Conservation (phyloP, 352 stramenopile genomes). For the Pythium coloratum region DNA sequence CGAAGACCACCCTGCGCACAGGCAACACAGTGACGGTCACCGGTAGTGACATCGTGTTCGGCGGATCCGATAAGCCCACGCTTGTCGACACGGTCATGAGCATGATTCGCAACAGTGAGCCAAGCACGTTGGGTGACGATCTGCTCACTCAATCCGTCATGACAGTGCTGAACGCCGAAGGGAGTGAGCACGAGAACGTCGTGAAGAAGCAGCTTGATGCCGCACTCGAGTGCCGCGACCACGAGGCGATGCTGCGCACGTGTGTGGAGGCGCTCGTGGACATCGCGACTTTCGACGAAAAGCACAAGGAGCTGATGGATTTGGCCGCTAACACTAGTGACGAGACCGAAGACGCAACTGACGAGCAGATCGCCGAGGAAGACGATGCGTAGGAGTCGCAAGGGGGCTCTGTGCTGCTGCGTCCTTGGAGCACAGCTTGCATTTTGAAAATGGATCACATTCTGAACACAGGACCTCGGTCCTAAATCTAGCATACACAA, state of each 20-base stretch:
- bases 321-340: no score
- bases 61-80: constrained; percentile 10
- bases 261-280: constrained; percentile 19
- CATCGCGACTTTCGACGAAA: background rate
- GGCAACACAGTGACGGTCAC: constrained; percentile 24
- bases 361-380: no score
- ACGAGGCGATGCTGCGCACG: constrained; percentile 11
- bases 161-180: constrained; percentile 10
- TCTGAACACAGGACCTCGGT: no score
- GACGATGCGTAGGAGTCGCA: no score
- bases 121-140: constrained; percentile 10
- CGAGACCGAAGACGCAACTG: no score
- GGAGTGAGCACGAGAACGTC: background rate
- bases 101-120: constrained; percentile 24
- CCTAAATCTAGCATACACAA: no score
- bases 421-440: no score
- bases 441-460: no score
- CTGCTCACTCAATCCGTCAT: constrained; percentile 14
- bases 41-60: constrained; percentile 21
- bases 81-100: constrained; percentile 23
- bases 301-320: no score
- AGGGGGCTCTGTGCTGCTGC: no score
- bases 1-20: no score
- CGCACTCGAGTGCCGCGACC: constrained; percentile 11
- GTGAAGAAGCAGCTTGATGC: constrained; percentile 1